These are phyloP conservation scores for Dichotomopilus funicola DNA, from an alignment of 2,329 filamentous ascomycete species.

Conservation along the genomic window DNA sequence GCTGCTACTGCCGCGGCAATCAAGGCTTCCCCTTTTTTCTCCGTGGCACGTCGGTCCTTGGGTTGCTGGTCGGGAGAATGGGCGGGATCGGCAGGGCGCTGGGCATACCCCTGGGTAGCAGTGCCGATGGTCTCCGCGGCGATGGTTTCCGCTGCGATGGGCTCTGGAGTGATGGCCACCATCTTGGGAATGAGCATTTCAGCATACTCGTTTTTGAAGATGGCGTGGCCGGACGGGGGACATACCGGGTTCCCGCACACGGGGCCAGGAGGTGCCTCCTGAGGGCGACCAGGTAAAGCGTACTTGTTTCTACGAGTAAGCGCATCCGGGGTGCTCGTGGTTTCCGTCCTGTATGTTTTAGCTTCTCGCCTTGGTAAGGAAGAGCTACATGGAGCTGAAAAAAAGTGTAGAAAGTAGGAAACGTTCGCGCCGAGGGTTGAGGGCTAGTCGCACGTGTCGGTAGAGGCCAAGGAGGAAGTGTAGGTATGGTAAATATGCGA, in stretches of 20 bases:
- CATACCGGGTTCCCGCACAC: conserved; percentile 5
- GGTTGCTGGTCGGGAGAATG: background rate
- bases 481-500: too few relatives aligned
- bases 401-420: too few relatives aligned
- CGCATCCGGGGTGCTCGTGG: background rate
- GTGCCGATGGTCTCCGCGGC: background rate
- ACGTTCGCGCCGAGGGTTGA: too few relatives aligned
- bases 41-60: background rate
- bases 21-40: background rate
- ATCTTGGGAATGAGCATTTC: background rate
- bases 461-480: too few relatives aligned
- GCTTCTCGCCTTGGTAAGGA: too few relatives aligned
- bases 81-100: too few relatives aligned
- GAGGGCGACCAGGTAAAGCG: background rate
- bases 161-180: background rate
- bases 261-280: background rate
- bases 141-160: background rate
- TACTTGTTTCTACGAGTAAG: background rate
- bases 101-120: too few relatives aligned
- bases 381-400: too few relatives aligned
- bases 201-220: conserved; percentile 6
- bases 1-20: background rate
- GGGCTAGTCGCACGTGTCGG: too few relatives aligned
- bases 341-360: too few relatives aligned
- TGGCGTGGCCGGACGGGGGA: background rate